Percentiles rank a stretch among this genome's conserved stretches.
phyloP scores from a whole-genome alignment of 2,329 filamentous ascomycete genomes.

The Sphaerulina vaccinii region DNA sequence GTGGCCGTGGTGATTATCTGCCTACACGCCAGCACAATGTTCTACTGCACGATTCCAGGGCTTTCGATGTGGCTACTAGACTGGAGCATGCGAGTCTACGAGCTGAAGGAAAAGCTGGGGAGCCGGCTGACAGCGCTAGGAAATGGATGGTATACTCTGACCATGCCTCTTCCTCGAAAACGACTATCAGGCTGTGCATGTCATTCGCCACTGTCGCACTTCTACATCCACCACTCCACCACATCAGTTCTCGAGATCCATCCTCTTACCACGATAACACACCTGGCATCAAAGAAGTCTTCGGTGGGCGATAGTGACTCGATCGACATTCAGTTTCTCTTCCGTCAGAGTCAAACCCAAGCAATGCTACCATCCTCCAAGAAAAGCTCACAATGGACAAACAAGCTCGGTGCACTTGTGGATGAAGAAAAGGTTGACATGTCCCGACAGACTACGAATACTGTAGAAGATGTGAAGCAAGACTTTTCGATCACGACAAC shows the following conservation, averaged over 20 bases:
- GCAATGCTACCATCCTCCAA: neutral
- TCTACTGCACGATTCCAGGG: conserved; percentile 23
- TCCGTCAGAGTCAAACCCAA: neutral
- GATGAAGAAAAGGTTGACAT: conserved; percentile 7
- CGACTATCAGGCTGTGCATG: conserved; percentile 18
- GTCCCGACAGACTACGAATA: neutral
- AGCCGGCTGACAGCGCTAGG: conserved; percentile 11
- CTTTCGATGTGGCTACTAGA: conserved; percentile 21
- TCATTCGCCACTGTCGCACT: conserved; percentile 18
- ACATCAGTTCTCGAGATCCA: conserved; percentile 16
- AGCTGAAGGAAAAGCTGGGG: conserved; percentile 14
- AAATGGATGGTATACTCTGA: conserved; percentile 20
- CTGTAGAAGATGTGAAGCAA: neutral
- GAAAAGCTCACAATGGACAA: conserved; percentile 11
- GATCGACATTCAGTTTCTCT: conserved; percentile 1
- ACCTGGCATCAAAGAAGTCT: conserved; percentile 16
- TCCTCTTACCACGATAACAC: conserved; percentile 18
- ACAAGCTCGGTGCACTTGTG: conserved; percentile 6
- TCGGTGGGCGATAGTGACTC: neutral
- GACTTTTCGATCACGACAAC: neutral
- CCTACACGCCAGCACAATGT: conserved; percentile 23
- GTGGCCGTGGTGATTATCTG: conserved; percentile 20
- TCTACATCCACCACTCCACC: conserved; percentile 18
- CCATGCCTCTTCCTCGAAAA: conserved; percentile 15
- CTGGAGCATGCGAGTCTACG: conserved; percentile 17